Conservation (phyloP, 2,329 filamentous ascomycete species). For the Phaeosphaeriaceae sp. region DNA sequence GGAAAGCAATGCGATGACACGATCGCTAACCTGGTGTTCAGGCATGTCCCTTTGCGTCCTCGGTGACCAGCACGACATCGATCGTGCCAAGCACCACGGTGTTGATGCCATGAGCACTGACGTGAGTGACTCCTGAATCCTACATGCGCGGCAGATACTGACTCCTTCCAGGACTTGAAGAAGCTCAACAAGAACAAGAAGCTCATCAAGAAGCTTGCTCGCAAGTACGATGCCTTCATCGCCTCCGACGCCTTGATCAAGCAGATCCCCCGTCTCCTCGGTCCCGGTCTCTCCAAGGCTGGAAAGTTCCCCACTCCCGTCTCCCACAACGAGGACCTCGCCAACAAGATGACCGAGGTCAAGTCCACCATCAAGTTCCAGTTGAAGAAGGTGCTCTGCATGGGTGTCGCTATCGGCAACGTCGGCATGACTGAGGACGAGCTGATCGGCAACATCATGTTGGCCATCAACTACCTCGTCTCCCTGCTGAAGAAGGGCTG, state of each 20-base stretch:
- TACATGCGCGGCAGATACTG: neutral
- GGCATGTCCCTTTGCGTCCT: conserved; percentile 68
- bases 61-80: conserved; percentile 97
- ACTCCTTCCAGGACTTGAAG: conserved; percentile 76
- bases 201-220: conserved; percentile 99
- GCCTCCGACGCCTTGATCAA: conserved; percentile 98
- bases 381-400: conserved; percentile 99
- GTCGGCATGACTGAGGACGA: conserved; percentile 97
- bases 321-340: conserved; percentile 94
- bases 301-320: conserved; percentile 99
- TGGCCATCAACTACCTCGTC: conserved; percentile 99
- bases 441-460: conserved; percentile 98
- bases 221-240: conserved; percentile 99
- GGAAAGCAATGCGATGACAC: neutral
- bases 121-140: conserved; percentile 16
- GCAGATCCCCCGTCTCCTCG: conserved; percentile 99
- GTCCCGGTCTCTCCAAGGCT: conserved; percentile 71
- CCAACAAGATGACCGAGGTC: conserved; percentile 96
- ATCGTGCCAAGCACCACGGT: conserved; percentile 99
- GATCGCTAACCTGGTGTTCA: conserved; percentile 14
- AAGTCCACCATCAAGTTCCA: conserved; percentile 99
- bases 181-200: conserved; percentile 99
- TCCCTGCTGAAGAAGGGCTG: conserved; percentile 99
- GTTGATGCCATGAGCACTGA: conserved; percentile 98
- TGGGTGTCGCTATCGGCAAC: conserved; percentile 99